Percentiles rank a stretch among this genome's conserved stretches.
These are phyloP conservation scores for Talaromyces funiculosus DNA, from an alignment of 2,329 filamentous ascomycete species.

Conservation along the genomic window DNA sequence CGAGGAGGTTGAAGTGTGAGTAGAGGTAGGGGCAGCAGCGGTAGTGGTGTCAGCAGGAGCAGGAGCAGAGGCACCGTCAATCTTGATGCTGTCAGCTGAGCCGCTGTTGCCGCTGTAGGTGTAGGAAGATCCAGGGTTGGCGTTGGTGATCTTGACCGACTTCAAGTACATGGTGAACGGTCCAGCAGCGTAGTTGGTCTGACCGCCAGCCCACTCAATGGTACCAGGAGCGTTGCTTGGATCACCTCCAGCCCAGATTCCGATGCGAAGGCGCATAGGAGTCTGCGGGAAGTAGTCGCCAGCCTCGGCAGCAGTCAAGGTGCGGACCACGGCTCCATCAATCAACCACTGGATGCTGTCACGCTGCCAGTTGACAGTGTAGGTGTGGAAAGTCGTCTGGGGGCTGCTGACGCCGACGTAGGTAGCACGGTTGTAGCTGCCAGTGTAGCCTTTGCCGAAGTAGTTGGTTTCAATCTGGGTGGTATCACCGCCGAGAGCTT, in stretches of 20 bases:
- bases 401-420: constrained; percentile 64
- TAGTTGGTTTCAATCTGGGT: constrained; percentile 72
- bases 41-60: background rate
- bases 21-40: background rate
- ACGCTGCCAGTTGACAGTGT: constrained; percentile 60
- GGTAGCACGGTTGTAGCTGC: constrained; percentile 72
- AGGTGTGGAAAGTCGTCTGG: constrained; percentile 41
- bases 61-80: constrained; percentile 59
- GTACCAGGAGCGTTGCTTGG: constrained; percentile 41
- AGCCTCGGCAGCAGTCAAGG: constrained; percentile 56
- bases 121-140: constrained; percentile 59
- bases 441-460: constrained; percentile 87
- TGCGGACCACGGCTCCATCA: constrained; percentile 57
- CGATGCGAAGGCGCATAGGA: constrained; percentile 65
- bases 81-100: constrained; percentile 60
- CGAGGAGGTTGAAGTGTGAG: background rate
- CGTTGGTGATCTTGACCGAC: constrained; percentile 52
- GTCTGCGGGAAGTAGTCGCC: constrained; percentile 64
- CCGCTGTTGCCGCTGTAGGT: constrained; percentile 58
- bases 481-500: constrained; percentile 32
- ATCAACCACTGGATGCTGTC: constrained; percentile 60
- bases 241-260: constrained; percentile 63
- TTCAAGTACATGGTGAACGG: constrained; percentile 73
- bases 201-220: constrained; percentile 64
- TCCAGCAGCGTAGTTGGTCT: constrained; percentile 58